Evolutionary conservation across 83 land plant genomes (phyloP).

Genomic region (Thuja plicata): DNA sequence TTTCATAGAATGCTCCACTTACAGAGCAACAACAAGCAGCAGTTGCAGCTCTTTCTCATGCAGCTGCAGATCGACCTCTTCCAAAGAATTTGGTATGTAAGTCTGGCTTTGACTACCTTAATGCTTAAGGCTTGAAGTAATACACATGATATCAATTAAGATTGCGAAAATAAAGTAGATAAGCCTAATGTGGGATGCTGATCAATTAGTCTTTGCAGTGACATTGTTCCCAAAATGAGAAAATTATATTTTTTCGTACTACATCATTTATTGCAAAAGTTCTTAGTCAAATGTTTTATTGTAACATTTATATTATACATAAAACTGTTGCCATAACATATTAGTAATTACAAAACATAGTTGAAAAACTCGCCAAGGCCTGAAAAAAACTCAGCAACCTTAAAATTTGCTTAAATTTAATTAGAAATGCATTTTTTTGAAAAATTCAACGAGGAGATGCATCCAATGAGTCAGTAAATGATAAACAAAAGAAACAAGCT

Average conservation of each 20-base stretch:
- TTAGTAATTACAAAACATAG: not conserved
- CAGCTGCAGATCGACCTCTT: slow-evolving; percentile 85
- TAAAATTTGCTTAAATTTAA: too few relatives aligned
- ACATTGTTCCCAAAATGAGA: not conserved
- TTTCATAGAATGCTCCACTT: slow-evolving; percentile 81
- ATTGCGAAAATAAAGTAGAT: not conserved
- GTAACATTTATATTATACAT: not conserved
- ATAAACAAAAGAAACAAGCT: too few relatives aligned
- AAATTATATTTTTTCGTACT: not conserved
- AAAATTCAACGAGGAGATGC: too few relatives aligned
- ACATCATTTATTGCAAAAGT: not conserved
- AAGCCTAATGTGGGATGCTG: not conserved
- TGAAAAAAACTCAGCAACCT: too few relatives aligned
- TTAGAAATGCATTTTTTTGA: too few relatives aligned
- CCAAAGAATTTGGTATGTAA: slow-evolving; percentile 69
- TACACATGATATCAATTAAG: not conserved
- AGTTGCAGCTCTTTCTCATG: slow-evolving; percentile 66
- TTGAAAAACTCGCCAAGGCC: too few relatives aligned
- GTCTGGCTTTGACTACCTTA: not conserved
- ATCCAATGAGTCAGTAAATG: too few relatives aligned
- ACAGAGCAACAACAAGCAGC: slow-evolving; percentile 91
- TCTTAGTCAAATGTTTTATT: not conserved
- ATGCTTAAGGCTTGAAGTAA: not conserved
- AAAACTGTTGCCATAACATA: not conserved
- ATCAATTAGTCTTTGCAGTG: not conserved